Conservation (phyloP, 2,329 filamentous ascomycete genomes). For the Colletotrichum costaricense region DNA sequence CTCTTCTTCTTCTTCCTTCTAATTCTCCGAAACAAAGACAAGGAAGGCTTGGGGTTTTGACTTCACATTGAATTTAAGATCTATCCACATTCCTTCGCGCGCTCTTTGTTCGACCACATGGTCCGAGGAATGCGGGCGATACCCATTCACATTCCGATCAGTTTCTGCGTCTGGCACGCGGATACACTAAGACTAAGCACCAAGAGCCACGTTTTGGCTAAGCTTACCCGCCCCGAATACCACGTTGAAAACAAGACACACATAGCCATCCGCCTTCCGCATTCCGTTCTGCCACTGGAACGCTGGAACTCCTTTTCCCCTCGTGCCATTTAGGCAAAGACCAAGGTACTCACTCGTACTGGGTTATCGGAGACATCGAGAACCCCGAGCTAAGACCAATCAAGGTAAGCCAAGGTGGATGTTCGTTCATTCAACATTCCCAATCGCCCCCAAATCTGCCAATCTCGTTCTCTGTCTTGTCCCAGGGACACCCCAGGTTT, state of each 20-base stretch:
- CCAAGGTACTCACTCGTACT: background rate
- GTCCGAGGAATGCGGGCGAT: constrained; percentile 4
- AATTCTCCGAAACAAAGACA: background rate
- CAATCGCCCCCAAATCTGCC: background rate
- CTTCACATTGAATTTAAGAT: background rate
- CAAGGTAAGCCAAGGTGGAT: background rate
- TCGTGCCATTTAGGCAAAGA: background rate
- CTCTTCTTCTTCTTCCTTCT: background rate
- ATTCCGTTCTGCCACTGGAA: background rate
- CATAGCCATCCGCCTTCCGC: background rate
- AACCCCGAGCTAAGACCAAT: background rate
- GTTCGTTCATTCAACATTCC: background rate
- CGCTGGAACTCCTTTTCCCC: constrained; percentile 6
- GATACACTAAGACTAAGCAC: background rate
- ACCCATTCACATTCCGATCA: background rate
- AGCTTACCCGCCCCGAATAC: background rate
- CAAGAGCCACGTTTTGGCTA: background rate
- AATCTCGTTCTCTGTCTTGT: background rate
- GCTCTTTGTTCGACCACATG: background rate
- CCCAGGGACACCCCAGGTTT: background rate
- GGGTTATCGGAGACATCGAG: background rate
- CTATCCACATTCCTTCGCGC: background rate
- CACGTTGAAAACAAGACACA: background rate
- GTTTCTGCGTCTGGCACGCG: background rate
- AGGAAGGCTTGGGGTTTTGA: background rate